Conservation (phyloP, 1,139 yeast species). For the Spencermartinsiella ligniputridi region DNA sequence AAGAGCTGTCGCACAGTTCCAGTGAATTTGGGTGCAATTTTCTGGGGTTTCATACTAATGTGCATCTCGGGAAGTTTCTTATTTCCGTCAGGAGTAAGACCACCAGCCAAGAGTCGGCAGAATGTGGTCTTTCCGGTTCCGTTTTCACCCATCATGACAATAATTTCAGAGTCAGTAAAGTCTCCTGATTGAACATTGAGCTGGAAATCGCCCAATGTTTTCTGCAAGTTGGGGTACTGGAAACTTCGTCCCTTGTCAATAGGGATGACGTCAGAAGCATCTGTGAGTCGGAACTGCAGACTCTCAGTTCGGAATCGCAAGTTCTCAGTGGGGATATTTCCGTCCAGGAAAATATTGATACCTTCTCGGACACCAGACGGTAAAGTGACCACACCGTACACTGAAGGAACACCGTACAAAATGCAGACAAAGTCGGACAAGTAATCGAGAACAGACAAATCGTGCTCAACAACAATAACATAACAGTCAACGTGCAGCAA, state of each 20-base stretch:
- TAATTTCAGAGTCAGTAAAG: constrained; percentile 91
- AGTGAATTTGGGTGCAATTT: constrained; percentile 95
- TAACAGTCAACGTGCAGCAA: constrained; percentile 68
- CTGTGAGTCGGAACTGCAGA: constrained; percentile 89
- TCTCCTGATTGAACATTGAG: constrained; percentile 79
- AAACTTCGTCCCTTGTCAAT: constrained; percentile 77
- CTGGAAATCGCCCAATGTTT: constrained; percentile 95
- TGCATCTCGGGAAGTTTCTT: constrained; percentile 77
- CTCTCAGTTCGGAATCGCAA: constrained; percentile 95
- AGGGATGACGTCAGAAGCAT: constrained; percentile 68
- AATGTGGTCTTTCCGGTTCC: constrained; percentile 99
- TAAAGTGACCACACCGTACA: constrained; percentile 94
- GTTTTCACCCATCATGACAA: constrained; percentile 99
- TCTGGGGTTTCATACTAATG: constrained; percentile 97
- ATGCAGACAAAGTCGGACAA: constrained; percentile 95
- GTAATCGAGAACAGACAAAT: constrained; percentile 93
- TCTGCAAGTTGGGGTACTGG: constrained; percentile 73
- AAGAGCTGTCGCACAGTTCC: constrained; percentile 98
- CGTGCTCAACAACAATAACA: constrained; percentile 97
- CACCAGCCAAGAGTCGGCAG: constrained; percentile 93
- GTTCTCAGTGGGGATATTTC: constrained; percentile 95
- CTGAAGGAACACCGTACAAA: constrained; percentile 95
- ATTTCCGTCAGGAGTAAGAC: constrained; percentile 78
- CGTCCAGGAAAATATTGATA: constrained; percentile 94
- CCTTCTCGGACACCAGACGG: constrained; percentile 98